phyloP scores from a whole-genome alignment of 345 rosid genomes.

The Hibiscus tridactylites region DNA sequence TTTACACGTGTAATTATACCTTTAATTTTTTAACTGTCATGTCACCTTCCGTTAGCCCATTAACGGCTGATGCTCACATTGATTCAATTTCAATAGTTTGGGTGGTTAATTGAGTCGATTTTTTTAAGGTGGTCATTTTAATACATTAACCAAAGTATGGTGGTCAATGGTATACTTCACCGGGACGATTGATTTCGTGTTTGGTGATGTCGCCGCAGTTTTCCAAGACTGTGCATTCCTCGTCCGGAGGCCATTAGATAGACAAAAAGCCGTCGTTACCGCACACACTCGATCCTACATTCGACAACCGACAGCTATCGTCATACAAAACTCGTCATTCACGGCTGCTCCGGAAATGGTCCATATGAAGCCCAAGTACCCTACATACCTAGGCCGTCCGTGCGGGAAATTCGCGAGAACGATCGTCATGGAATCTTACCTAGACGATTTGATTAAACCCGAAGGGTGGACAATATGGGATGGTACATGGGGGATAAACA shows the following conservation, averaged over 20 bases:
- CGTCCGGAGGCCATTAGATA: slow-evolving; percentile 39
- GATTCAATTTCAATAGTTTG: no score
- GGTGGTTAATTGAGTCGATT: no score
- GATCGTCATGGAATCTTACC: slow-evolving; percentile 53
- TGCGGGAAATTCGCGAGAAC: slow-evolving; percentile 53
- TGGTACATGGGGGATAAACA: slow-evolving; percentile 35
- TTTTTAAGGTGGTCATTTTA: no score
- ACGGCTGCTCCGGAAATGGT: slow-evolving; percentile 30
- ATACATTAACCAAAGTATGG: no score
- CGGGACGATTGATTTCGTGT: slow-evolving; percentile 75
- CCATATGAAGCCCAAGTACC: slow-evolving; percentile 24
- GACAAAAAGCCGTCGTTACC: slow-evolving; percentile 34
- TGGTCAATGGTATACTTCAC: no score
- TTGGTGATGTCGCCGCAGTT: slow-evolving; percentile 55
- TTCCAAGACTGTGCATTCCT: slow-evolving; percentile 65
- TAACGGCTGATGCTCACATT: no score
- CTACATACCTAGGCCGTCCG: slow-evolving; percentile 66
- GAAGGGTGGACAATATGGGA: slow-evolving; percentile 72
- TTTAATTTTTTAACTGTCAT: no score
- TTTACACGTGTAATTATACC: no score
- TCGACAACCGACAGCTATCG: slow-evolving; percentile 35
- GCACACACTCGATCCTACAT: slow-evolving; percentile 20
- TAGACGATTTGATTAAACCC: slow-evolving; percentile 44
- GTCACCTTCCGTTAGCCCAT: no score
- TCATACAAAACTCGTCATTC: slow-evolving; percentile 71